Conservation (phyloP, 2,329 filamentous ascomycete genomes). For the Orbilia quercus region DNA sequence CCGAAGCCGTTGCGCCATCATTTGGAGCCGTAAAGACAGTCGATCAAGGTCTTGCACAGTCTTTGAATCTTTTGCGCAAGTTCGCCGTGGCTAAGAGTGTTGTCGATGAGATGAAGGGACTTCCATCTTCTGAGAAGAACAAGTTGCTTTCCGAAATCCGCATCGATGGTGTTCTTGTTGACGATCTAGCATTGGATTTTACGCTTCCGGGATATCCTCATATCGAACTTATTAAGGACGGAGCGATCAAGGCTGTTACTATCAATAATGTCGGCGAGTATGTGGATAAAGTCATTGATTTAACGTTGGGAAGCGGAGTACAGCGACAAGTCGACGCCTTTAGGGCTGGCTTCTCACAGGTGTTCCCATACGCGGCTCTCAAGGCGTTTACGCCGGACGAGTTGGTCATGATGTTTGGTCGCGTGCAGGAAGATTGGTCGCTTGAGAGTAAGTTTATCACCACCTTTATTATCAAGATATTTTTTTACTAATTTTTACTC, state of each 20-base stretch:
- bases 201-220: constrained; percentile 89
- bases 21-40: constrained; percentile 89
- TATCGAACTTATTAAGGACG: constrained; percentile 82
- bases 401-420: constrained; percentile 91
- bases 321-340: constrained; percentile 91
- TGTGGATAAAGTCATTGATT: constrained; percentile 87
- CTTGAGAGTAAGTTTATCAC: constrained; percentile 81
- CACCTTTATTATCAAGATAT: constrained; percentile 3
- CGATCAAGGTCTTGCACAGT: constrained; percentile 85
- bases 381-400: constrained; percentile 95
- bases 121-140: constrained; percentile 77
- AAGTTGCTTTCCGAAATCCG: constrained; percentile 75
- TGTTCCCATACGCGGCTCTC: constrained; percentile 93
- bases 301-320: constrained; percentile 89
- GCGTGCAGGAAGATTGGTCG: constrained; percentile 94
- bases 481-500: constrained; percentile 61
- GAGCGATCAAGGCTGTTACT: constrained; percentile 78
- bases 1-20: constrained; percentile 75
- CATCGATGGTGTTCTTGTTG: constrained; percentile 80
- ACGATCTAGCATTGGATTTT: constrained; percentile 92
- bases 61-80: constrained; percentile 85
- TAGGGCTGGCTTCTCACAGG: constrained; percentile 88
- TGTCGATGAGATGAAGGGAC: constrained; percentile 76
- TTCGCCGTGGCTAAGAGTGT: constrained; percentile 85
- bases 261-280: constrained; percentile 93